phyloP scores from a whole-genome alignment of 768 basidiomycete species.

The Kwoniella dejecticola region DNA sequence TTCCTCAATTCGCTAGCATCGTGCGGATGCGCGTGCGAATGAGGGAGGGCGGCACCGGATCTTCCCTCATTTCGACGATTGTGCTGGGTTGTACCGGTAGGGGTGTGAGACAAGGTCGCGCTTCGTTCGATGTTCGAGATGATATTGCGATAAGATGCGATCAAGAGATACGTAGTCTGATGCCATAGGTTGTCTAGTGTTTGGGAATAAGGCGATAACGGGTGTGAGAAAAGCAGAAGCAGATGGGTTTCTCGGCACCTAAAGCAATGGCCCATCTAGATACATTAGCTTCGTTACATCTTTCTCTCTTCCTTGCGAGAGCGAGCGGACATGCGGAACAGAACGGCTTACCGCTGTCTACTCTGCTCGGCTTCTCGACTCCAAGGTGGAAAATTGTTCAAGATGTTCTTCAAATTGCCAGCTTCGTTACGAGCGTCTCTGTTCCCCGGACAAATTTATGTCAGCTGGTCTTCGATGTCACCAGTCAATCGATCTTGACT shows the following conservation, averaged over 20 bases:
- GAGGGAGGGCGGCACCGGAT: too few relatives aligned
- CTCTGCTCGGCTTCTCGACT: slow-evolving; percentile 82
- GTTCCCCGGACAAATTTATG: too few relatives aligned
- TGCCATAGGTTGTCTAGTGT: slow-evolving; percentile 52
- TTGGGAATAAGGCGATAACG: slow-evolving; percentile 42
- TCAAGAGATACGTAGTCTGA: slow-evolving; percentile 49
- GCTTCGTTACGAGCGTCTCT: slow-evolving; percentile 81
- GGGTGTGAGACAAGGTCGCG: too few relatives aligned
- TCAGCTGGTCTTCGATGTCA: too few relatives aligned
- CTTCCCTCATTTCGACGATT: too few relatives aligned
- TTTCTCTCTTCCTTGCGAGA: background rate
- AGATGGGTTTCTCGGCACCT: slow-evolving; percentile 40
- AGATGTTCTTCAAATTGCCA: slow-evolving; percentile 69
- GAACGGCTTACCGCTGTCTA: slow-evolving; percentile 71
- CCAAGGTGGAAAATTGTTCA: slow-evolving; percentile 72
- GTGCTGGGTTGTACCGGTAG: too few relatives aligned
- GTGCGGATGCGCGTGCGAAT: too few relatives aligned
- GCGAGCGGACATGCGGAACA: background rate
- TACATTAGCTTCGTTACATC: too few relatives aligned
- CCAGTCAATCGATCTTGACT: too few relatives aligned
- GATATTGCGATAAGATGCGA: slow-evolving; percentile 41
- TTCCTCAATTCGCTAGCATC: slow-evolving; percentile 79
- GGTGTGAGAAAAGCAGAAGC: slow-evolving; percentile 39
- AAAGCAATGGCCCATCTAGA: background rate
- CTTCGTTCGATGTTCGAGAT: slow-evolving; percentile 33